These are phyloP conservation scores for Salix udensis DNA, from an alignment of 345 rosid genomes.

Conservation along the genomic window DNA sequence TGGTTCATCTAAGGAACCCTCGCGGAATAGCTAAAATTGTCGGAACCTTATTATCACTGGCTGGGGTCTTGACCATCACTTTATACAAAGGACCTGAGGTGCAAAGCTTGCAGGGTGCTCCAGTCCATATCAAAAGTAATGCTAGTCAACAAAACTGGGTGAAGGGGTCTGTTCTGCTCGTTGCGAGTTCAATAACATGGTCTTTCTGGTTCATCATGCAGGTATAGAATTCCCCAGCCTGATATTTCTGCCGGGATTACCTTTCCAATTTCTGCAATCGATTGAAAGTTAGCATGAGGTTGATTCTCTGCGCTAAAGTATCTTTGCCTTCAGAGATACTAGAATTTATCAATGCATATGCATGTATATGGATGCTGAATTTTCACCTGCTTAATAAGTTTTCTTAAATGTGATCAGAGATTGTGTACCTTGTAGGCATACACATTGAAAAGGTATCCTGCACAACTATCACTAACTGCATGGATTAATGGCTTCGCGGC, in stretches of 20 bases:
- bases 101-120: conserved; percentile 18
- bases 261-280: not conserved
- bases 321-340: not conserved
- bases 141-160: conserved; percentile 19
- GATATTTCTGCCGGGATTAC: not conserved
- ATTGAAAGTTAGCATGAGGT: not conserved
- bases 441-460: conserved; percentile 31
- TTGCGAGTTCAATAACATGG: conserved; percentile 22
- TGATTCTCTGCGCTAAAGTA: not conserved
- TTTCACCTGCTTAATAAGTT: not conserved
- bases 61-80: conserved; percentile 16
- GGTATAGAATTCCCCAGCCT: conserved; percentile 10
- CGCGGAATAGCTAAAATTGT: conserved; percentile 17
- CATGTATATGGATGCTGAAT: not conserved
- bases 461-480: conserved; percentile 25
- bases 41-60: conserved; percentile 18
- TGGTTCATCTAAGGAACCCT: conserved; percentile 12
- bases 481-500: conserved; percentile 27
- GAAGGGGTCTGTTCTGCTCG: conserved; percentile 27
- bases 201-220: conserved; percentile 28
- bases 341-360: not conserved
- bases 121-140: conserved; percentile 16
- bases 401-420: not conserved
- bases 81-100: conserved; percentile 25
- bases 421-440: conserved; percentile 15